A percentile compares a stretch with the other conserved stretches of the same genome.
These are phyloP conservation scores for Aegilops umbellulata DNA, from an alignment of 176 grass and related monocot species.

Conservation along the genomic window DNA sequence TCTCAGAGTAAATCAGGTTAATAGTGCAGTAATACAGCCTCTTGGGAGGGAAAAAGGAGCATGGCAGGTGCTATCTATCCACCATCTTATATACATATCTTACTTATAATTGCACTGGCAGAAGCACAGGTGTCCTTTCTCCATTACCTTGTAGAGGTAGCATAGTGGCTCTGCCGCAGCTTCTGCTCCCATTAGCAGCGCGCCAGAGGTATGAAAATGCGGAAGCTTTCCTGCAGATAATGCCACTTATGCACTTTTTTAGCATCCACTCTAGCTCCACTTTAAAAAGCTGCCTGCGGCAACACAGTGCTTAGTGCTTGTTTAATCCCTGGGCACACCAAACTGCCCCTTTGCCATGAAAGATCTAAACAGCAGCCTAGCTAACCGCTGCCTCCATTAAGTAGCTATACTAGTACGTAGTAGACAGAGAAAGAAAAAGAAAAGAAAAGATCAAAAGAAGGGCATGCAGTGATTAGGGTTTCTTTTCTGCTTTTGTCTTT, in stretches of 20 bases:
- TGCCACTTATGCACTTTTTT: conserved; percentile 89
- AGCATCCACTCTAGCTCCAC: conserved; percentile 54
- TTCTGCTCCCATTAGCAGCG: conserved; percentile 48
- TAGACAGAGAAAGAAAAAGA: conserved; percentile 27
- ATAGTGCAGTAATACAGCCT: not conserved
- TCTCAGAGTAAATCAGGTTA: not conserved
- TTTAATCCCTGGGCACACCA: conserved; percentile 37
- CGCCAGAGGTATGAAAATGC: conserved; percentile 53
- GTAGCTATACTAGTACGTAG: conserved; percentile 29
- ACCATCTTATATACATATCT: not conserved
- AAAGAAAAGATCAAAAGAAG: conserved; percentile 52
- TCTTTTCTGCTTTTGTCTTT: conserved; percentile 66
- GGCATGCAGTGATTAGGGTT: conserved; percentile 53
- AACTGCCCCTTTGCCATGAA: conserved; percentile 30
- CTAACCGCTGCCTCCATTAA: conserved; percentile 38
- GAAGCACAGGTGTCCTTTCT: conserved; percentile 28
- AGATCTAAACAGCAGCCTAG: conserved; percentile 39
- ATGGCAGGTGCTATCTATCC: not conserved
- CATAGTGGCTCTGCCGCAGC: conserved; percentile 34
- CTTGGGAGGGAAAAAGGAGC: not conserved
- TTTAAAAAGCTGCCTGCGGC: conserved; percentile 52
- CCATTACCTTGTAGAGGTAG: conserved; percentile 28
- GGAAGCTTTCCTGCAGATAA: conserved; percentile 85
- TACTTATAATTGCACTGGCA: conserved; percentile 18
- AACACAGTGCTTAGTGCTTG: conserved; percentile 18